phyloP scores from a whole-genome alignment of 2,329 filamentous ascomycete genomes.

The Xylaria sp. region DNA sequence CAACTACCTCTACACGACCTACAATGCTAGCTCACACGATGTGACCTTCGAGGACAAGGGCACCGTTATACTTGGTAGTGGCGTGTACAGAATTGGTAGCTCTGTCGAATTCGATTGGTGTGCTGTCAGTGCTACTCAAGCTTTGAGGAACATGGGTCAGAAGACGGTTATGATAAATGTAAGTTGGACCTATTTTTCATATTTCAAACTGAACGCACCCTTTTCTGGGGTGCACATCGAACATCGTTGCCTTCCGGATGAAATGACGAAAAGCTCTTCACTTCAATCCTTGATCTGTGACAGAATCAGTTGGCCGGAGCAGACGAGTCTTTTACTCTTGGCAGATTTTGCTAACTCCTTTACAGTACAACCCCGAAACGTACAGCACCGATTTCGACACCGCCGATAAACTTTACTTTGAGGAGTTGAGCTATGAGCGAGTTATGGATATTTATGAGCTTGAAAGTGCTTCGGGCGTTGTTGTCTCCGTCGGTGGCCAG shows the following conservation, averaged over 20 bases:
- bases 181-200: slow-evolving; percentile 50
- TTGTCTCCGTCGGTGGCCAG: slow-evolving; percentile 95
- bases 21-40: slow-evolving; percentile 94
- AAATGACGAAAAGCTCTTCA: background rate
- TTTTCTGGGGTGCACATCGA: background rate
- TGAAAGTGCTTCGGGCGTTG: slow-evolving; percentile 84
- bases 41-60: slow-evolving; percentile 94
- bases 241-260: background rate
- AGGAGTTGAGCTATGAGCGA: slow-evolving; percentile 95
- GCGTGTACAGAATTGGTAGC: slow-evolving; percentile 97
- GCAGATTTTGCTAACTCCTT: slow-evolving; percentile 20
- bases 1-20: slow-evolving; percentile 97
- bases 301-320: background rate
- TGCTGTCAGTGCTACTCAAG: slow-evolving; percentile 87
- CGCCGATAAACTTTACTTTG: slow-evolving; percentile 94
- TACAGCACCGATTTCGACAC: slow-evolving; percentile 86
- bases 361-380: slow-evolving; percentile 66
- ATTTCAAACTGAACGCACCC: background rate
- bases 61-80: slow-evolving; percentile 87
- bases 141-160: slow-evolving; percentile 86
- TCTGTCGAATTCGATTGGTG: slow-evolving; percentile 99
- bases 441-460: slow-evolving; percentile 99
- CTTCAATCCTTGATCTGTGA: background rate
- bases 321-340: background rate
- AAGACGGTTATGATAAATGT: slow-evolving; percentile 98